phyloP scores from a whole-genome alignment of 805 yeast species.

The Myxozyma sirexii region DNA sequence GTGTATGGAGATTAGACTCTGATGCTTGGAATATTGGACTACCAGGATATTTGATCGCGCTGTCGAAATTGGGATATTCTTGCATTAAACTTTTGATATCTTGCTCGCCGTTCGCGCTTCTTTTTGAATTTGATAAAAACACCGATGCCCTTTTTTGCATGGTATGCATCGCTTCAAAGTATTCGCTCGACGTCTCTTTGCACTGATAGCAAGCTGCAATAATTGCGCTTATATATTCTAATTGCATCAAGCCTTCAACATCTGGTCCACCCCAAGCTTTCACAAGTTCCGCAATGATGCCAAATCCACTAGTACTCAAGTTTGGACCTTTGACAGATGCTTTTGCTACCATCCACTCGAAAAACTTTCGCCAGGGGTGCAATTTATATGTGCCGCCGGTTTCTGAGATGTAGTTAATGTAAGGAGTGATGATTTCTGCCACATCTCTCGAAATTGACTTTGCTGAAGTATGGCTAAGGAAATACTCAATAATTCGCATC shows the following conservation, averaged over 20 bases:
- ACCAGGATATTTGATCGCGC: constrained; percentile 15
- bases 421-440: constrained; percentile 40
- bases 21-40: constrained; percentile 23
- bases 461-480: constrained; percentile 32
- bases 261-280: constrained; percentile 21
- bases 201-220: constrained; percentile 28
- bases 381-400: constrained; percentile 21
- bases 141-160: constrained; percentile 25
- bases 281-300: constrained; percentile 10
- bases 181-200: constrained; percentile 6
- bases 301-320: constrained; percentile 6
- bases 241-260: constrained; percentile 28
- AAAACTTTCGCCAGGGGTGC: constrained; percentile 26
- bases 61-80: constrained; percentile 5
- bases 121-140: not conserved
- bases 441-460: constrained; percentile 35
- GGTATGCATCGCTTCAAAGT: constrained; percentile 26
- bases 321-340: constrained; percentile 1
- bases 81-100: not conserved
- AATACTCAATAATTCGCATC: constrained; percentile 22
- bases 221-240: constrained; percentile 31
- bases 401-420: constrained; percentile 31
- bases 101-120: not conserved
- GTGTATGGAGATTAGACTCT: constrained; percentile 8
- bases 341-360: constrained; percentile 20